A percentile compares a stretch with the other conserved stretches of the same genome.
Conservation (phyloP, 1,284 basidiomycete genomes). For the Cutaneotrichosporon dermatis region DNA sequence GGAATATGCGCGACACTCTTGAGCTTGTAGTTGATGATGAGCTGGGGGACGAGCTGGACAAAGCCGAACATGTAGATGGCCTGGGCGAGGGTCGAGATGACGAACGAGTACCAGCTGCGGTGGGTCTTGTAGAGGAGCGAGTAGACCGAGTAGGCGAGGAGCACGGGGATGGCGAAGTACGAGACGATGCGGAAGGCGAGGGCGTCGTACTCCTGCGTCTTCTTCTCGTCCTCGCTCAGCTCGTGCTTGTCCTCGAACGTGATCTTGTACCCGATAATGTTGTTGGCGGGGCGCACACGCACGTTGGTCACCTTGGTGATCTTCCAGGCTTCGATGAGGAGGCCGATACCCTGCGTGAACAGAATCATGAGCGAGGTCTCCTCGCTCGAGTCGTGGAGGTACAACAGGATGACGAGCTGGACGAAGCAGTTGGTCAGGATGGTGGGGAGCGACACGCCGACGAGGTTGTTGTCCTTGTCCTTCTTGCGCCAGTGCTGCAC, state of each 20-base stretch:
- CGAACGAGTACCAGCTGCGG: slow-evolving; percentile 90
- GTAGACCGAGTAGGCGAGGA: slow-evolving; percentile 80
- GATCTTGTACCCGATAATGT: slow-evolving; percentile 70
- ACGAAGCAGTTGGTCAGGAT: slow-evolving; percentile 92
- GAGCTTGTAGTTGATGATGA: slow-evolving; percentile 89
- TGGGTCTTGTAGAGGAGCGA: slow-evolving; percentile 62
- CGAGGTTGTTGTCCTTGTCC: slow-evolving; percentile 66
- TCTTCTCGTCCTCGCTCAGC: slow-evolving; percentile 88
- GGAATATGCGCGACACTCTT: slow-evolving; percentile 58
- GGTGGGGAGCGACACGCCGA: slow-evolving; percentile 56
- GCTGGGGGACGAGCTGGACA: slow-evolving; percentile 85
- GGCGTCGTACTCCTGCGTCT: slow-evolving; percentile 81
- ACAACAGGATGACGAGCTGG: slow-evolving; percentile 80
- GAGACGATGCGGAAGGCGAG: slow-evolving; percentile 64
- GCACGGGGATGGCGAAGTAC: slow-evolving; percentile 75
- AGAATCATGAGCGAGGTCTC: slow-evolving; percentile 96
- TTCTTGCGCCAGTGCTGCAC: slow-evolving; percentile 92
- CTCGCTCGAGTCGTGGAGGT: slow-evolving; percentile 90
- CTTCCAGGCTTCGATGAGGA: slow-evolving; percentile 95
- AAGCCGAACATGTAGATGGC: slow-evolving; percentile 80
- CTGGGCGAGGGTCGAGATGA: slow-evolving; percentile 61
- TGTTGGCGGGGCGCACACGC: slow-evolving; percentile 59
- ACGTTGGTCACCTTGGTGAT: slow-evolving; percentile 75
- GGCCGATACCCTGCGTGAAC: slow-evolving; percentile 77
- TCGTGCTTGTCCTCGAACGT: slow-evolving; percentile 88